Conservation (phyloP, 2,329 filamentous ascomycete genomes). For the Amauroascus verrucosus region DNA sequence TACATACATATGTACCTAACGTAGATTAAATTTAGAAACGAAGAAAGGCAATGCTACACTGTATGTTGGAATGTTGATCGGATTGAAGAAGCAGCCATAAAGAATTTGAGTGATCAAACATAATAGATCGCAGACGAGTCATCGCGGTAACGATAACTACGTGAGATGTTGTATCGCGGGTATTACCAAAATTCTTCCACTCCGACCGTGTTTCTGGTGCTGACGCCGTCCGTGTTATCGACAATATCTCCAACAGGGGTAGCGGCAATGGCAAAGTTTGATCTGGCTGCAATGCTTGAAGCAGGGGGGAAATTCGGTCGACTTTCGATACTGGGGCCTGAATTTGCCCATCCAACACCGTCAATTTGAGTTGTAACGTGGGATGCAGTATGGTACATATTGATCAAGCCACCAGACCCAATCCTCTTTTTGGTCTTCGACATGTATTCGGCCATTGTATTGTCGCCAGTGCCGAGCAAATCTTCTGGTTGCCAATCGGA, state of each 20-base stretch:
- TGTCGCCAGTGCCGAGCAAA: constrained; percentile 23
- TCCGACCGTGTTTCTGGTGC: background rate
- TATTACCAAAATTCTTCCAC: constrained; percentile 4
- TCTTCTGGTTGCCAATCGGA: constrained; percentile 24
- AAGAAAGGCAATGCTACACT: no score
- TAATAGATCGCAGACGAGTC: no score
- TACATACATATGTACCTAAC: no score
- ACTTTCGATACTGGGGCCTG: constrained; percentile 6
- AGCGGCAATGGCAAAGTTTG: constrained; percentile 1
- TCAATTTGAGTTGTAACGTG: constrained; percentile 31
- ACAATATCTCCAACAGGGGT: background rate
- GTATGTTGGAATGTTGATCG: no score
- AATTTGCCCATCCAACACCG: constrained; percentile 27
- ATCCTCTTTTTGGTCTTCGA: constrained; percentile 15
- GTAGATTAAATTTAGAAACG: no score
- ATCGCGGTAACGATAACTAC: no score
- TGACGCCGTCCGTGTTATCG: background rate
- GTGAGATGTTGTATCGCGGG: no score
- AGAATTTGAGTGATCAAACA: no score
- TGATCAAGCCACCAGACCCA: constrained; percentile 21
- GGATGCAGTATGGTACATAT: constrained; percentile 26
- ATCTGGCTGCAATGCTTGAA: no score
- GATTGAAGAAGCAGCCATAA: no score
- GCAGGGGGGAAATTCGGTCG: no score
- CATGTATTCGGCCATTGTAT: constrained; percentile 5